phyloP scores from a whole-genome alignment of 2,329 filamentous ascomycete genomes.

The Plectosphaerella cucumerina region DNA sequence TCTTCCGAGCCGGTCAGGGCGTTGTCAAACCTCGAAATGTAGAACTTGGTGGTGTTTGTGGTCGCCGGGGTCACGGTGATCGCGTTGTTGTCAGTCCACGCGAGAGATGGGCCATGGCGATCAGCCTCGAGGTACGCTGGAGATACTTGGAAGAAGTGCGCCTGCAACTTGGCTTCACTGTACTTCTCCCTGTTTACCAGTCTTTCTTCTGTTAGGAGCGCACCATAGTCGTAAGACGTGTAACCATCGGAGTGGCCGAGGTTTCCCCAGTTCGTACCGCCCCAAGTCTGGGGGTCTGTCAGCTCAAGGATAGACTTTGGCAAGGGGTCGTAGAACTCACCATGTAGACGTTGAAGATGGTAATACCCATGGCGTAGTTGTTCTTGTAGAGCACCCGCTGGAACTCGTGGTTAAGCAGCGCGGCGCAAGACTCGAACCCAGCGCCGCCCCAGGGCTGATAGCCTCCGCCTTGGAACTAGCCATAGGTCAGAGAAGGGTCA shows the following conservation, averaged over 20 bases:
- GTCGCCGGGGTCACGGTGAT: constrained; percentile 57
- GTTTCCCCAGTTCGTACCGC: constrained; percentile 77
- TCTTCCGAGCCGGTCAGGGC: accelerated
- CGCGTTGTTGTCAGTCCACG: constrained; percentile 31
- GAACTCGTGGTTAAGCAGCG: constrained; percentile 62
- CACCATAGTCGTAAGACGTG: constrained; percentile 44
- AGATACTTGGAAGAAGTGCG: constrained; percentile 65
- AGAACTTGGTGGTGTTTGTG: constrained; percentile 47
- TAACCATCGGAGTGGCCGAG: constrained; percentile 60
- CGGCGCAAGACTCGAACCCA: constrained; percentile 61
- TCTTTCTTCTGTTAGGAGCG: constrained; percentile 59
- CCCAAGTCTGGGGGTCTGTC: constrained; percentile 43
- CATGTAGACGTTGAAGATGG: constrained; percentile 70
- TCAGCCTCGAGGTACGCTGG: constrained; percentile 60
- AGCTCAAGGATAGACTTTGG: not conserved
- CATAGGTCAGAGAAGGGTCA: constrained; percentile 16
- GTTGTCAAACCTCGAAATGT: constrained; percentile 44
- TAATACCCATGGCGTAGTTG: constrained; percentile 56
- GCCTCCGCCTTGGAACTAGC: constrained; percentile 55
- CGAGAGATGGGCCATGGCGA: constrained; percentile 24
- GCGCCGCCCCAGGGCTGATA: constrained; percentile 69
- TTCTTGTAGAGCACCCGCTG: constrained; percentile 74
- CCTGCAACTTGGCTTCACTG: constrained; percentile 66
- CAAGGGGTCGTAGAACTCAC: constrained; percentile 26
- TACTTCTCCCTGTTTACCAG: constrained; percentile 67